Percentiles rank a stretch among this genome's conserved stretches.
Conservation (phyloP, 176 grass and related monocot genomes). For the Saccharum spontaneum region DNA sequence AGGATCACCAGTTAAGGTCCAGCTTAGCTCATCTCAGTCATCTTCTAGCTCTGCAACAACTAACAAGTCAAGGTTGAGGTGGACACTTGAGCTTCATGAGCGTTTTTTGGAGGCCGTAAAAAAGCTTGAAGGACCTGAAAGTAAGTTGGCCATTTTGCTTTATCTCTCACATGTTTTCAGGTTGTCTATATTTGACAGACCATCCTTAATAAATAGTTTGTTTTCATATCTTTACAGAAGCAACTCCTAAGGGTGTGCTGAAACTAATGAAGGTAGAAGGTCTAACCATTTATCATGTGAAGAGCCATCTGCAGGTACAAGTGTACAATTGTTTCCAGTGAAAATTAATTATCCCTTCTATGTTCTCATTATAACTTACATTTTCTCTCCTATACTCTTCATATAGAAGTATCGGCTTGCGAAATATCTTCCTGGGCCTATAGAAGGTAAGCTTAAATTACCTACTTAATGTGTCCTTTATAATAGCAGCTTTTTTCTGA, state of each 20-base stretch:
- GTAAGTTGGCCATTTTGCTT: slow-evolving; percentile 41
- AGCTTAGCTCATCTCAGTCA: slow-evolving; percentile 46
- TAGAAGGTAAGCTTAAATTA: slow-evolving; percentile 62
- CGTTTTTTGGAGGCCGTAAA: slow-evolving; percentile 86
- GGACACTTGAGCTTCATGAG: slow-evolving; percentile 93
- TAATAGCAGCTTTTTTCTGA: not conserved
- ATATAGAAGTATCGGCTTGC: slow-evolving; percentile 83
- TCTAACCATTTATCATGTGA: slow-evolving; percentile 96
- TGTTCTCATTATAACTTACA: not conserved
- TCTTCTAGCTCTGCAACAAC: slow-evolving; percentile 41
- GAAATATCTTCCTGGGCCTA: slow-evolving; percentile 72
- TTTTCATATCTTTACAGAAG: slow-evolving; percentile 59
- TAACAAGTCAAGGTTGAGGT: slow-evolving; percentile 83
- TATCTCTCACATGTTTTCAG: slow-evolving; percentile 16
- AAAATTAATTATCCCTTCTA: not conserved
- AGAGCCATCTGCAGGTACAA: slow-evolving; percentile 93
- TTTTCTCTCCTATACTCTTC: not conserved
- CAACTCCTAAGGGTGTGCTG: slow-evolving; percentile 93
- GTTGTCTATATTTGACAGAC: not conserved
- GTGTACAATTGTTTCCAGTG: not conserved
- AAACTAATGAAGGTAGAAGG: slow-evolving; percentile 98
- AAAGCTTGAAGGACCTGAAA: slow-evolving; percentile 88
- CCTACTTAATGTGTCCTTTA: not conserved
- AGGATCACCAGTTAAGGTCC: slow-evolving; percentile 50
- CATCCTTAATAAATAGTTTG: slow-evolving; percentile 29